Percentiles rank a stretch among this genome's conserved stretches.
phyloP scores from a whole-genome alignment of 2,329 filamentous ascomycete species.

The Thermothelomyces thermophilus region DNA sequence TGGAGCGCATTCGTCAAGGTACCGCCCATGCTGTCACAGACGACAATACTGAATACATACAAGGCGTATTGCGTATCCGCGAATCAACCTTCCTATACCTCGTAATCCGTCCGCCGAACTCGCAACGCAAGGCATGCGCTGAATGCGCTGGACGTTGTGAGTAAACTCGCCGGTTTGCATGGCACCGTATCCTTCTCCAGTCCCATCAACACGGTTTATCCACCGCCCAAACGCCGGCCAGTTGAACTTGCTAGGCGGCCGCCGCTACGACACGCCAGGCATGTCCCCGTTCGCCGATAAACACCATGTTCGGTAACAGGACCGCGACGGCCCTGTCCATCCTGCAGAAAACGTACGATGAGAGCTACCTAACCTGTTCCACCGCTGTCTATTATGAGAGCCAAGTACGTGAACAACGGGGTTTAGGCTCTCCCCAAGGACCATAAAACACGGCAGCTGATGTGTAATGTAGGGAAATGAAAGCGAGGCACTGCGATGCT shows the following conservation, averaged over 20 bases:
- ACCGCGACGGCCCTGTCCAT: slow-evolving; percentile 48
- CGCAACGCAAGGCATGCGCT: neutral
- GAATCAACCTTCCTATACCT: neutral
- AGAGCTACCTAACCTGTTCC: slow-evolving; percentile 89
- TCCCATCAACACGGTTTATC: neutral
- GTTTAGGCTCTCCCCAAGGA: neutral
- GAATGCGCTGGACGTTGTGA: neutral
- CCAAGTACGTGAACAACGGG: slow-evolving; percentile 53
- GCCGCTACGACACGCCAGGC: slow-evolving; percentile 5
- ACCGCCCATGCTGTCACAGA: neutral
- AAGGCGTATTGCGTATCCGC: neutral
- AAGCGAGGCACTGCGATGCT: slow-evolving; percentile 80
- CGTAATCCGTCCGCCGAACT: too few species aligned
- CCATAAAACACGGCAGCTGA: slow-evolving; percentile 5
- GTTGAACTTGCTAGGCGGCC: slow-evolving; percentile 1
- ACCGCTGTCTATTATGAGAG: slow-evolving; percentile 95
- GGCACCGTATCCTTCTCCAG: neutral
- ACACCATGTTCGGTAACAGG: slow-evolving; percentile 48
- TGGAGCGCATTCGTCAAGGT: neutral
- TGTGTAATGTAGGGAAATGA: slow-evolving; percentile 68
- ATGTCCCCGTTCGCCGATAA: slow-evolving; percentile 16
- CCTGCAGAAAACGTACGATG: slow-evolving; percentile 96
- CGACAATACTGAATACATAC: neutral
- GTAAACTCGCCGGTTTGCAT: neutral
- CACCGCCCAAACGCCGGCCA: neutral